Percentiles rank a stretch among this genome's conserved stretches.
phyloP scores from a whole-genome alignment of 345 rosid genomes.

The Bruguiera parviflora region DNA sequence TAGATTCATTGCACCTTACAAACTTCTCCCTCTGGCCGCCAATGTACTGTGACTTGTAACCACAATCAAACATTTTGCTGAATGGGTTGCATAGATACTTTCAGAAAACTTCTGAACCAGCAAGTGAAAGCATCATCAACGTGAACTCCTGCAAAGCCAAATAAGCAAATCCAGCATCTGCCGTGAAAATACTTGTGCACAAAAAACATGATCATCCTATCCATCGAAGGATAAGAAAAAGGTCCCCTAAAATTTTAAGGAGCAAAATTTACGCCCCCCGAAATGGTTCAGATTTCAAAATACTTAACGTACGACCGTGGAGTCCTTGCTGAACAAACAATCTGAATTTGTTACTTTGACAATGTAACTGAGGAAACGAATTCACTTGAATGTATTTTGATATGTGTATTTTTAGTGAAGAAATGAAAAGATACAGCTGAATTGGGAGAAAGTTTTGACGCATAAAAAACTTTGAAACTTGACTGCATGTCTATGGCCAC shows the following conservation, averaged over 20 bases:
- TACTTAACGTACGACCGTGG: no score
- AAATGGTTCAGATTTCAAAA: neutral
- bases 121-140: neutral
- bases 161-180: neutral
- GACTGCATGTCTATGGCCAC: no score
- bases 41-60: constrained; percentile 70
- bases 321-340: no score
- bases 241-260: neutral
- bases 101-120: constrained; percentile 1
- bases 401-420: no score
- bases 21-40: constrained; percentile 76
- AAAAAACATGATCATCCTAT: neutral
- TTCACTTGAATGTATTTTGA: no score
- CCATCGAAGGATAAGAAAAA: neutral
- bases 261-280: neutral
- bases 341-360: no score
- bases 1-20: constrained; percentile 46
- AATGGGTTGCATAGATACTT: constrained; percentile 21
- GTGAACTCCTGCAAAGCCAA: constrained; percentile 6
- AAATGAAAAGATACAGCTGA: no score
- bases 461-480: no score
- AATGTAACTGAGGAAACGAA: no score
- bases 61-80: constrained; percentile 53
- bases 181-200: neutral
- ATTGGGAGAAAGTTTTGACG: no score